These are phyloP conservation scores for Pichia sp. DNA, from an alignment of 1,139 yeast species.

Conservation along the genomic window DNA sequence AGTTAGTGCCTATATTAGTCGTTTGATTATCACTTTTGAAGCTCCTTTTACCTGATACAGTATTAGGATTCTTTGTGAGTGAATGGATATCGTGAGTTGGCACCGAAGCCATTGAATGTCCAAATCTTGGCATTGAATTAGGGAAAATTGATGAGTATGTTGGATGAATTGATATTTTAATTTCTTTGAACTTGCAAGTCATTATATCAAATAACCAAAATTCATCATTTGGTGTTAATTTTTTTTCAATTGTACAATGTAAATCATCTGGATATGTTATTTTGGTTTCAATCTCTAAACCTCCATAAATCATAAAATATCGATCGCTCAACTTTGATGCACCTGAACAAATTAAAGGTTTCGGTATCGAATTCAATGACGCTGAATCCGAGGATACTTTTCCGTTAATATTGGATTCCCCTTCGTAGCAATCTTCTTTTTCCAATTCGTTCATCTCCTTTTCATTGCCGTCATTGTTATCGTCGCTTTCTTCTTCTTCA, in stretches of 20 bases:
- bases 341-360: conserved; percentile 35
- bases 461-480: not conserved
- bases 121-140: conserved; percentile 40
- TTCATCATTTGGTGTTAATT: conserved; percentile 32
- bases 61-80: not conserved
- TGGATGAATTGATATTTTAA: conserved; percentile 36
- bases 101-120: conserved; percentile 34
- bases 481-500: not conserved
- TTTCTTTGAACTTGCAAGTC: conserved; percentile 32
- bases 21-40: too few relatives aligned
- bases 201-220: conserved; percentile 38
- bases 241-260: conserved; percentile 31
- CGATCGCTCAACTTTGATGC: conserved; percentile 34
- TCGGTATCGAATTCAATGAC: conserved; percentile 27
- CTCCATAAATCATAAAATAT: conserved; percentile 41
- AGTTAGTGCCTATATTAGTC: too few relatives aligned
- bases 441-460: too few relatives aligned
- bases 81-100: conserved; percentile 20
- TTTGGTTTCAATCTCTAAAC: conserved; percentile 35
- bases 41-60: not conserved
- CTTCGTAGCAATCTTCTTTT: too few relatives aligned
- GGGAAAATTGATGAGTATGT: conserved; percentile 33
- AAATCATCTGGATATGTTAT: conserved; percentile 25
- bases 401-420: too few relatives aligned
- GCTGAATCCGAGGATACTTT: conserved; percentile 9